These are phyloP conservation scores for Aureoboletus auriporus DNA, from an alignment of 768 basidiomycete genomes.

Conservation along the genomic window DNA sequence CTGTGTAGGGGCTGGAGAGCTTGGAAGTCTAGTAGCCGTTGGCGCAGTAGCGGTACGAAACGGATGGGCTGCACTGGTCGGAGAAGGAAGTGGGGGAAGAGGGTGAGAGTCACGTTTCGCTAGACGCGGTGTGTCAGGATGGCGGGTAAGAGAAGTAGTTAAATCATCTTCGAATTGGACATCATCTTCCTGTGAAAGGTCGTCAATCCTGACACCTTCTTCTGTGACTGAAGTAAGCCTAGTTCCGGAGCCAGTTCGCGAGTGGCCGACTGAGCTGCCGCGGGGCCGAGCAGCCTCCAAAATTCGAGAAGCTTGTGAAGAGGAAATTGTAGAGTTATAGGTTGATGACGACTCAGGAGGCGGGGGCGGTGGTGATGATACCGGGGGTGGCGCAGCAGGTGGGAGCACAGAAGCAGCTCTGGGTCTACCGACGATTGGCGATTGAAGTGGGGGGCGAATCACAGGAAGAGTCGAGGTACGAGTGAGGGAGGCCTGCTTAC, in stretches of 20 bases:
- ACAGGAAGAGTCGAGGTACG: constrained; percentile 36
- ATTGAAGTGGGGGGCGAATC: constrained; percentile 25
- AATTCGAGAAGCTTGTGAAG: constrained; percentile 29
- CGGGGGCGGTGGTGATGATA: constrained; percentile 56
- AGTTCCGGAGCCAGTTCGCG: constrained; percentile 51
- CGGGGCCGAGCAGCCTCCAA: constrained; percentile 40
- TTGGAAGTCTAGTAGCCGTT: constrained; percentile 34
- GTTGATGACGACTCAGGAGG: constrained; percentile 35
- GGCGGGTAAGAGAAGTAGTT: constrained; percentile 26
- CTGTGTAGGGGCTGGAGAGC: constrained; percentile 45
- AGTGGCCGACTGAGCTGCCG: constrained; percentile 50
- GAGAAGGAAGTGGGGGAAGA: constrained; percentile 62
- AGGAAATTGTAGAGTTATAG: constrained; percentile 26
- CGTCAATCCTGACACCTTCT: constrained; percentile 44
- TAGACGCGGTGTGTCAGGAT: constrained; percentile 41
- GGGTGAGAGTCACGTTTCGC: constrained; percentile 56
- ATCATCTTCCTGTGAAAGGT: constrained; percentile 24
- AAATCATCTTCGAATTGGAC: constrained; percentile 30
- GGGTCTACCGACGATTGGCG: constrained; percentile 36
- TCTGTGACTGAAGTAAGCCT: constrained; percentile 61
- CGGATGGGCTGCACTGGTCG: constrained; percentile 30
- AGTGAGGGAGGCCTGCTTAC: constrained; percentile 19
- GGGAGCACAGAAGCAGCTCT: constrained; percentile 59
- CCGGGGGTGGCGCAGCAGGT: constrained; percentile 63
- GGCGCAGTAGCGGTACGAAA: constrained; percentile 24